Evolutionary conservation across 1,284 basidiomycete species (phyloP).

Genomic region (Paramarasmius palmivorus): DNA sequence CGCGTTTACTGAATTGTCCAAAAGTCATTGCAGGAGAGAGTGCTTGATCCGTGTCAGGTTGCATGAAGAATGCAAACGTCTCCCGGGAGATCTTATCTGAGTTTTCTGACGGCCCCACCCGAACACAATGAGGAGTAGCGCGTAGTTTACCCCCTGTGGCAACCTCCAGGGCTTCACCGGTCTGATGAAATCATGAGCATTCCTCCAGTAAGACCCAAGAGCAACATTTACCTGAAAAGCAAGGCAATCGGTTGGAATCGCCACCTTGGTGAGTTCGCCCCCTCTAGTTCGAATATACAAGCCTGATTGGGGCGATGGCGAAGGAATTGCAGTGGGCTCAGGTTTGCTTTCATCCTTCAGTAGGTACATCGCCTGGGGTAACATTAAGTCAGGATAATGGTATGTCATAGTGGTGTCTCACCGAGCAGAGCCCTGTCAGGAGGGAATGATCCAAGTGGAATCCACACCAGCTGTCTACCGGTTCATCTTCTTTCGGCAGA

Average conservation of each 20-base stretch:
- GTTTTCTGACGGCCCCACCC: slow-evolving; percentile 53
- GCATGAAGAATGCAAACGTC: slow-evolving; percentile 91
- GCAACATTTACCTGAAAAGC: slow-evolving; percentile 62
- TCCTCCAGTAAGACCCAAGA: neutral
- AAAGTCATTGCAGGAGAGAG: slow-evolving; percentile 76
- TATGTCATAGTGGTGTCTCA: slow-evolving; percentile 30
- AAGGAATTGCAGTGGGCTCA: slow-evolving; percentile 52
- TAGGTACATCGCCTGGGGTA: slow-evolving; percentile 80
- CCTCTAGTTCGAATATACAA: slow-evolving; percentile 88
- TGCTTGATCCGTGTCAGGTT: slow-evolving; percentile 80
- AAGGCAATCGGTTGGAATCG: slow-evolving; percentile 78
- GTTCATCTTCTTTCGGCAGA: slow-evolving; percentile 51
- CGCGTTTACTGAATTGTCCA: slow-evolving; percentile 83
- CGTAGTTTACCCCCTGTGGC: slow-evolving; percentile 75
- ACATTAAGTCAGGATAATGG: slow-evolving; percentile 38
- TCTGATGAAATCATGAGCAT: slow-evolving; percentile 40
- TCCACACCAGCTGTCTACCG: slow-evolving; percentile 81
- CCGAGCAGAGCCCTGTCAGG: slow-evolving; percentile 86
- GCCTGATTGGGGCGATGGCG: slow-evolving; percentile 77
- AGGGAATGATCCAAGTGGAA: slow-evolving; percentile 87
- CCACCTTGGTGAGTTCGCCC: slow-evolving; percentile 73
- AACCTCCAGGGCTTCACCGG: slow-evolving; percentile 88
- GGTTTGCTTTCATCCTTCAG: slow-evolving; percentile 33
- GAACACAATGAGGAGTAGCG: slow-evolving; percentile 91
- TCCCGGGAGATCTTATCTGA: slow-evolving; percentile 69